Evolutionary conservation across 1,139 yeast species (phyloP).

Genomic region (Pichia sp.): DNA sequence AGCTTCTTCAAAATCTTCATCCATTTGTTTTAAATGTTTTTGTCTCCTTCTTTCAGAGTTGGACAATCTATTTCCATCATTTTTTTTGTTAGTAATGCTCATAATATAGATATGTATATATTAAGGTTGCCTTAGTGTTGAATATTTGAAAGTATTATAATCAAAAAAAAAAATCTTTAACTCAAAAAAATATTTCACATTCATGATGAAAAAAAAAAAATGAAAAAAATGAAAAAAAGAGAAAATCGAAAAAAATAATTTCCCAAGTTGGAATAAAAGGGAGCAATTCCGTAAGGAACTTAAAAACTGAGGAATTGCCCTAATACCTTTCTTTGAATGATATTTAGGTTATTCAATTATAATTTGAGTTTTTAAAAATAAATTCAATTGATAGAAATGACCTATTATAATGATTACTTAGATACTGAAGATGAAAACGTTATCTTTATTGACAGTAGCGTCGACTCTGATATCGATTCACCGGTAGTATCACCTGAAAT

Average conservation of each 20-base stretch:
- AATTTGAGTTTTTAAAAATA: background rate
- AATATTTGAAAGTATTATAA: background rate
- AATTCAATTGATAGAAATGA: background rate
- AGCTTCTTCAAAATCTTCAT: conserved; percentile 71
- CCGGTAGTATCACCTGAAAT: conserved; percentile 1
- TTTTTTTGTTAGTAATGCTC: background rate
- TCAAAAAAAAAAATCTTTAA: background rate
- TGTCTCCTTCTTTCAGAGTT: conserved; percentile 8
- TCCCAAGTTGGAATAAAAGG: background rate
- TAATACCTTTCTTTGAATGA: too few relatives aligned
- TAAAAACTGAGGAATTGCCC: background rate
- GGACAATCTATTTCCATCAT: background rate
- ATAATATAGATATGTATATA: background rate
- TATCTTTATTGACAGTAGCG: conserved; percentile 4
- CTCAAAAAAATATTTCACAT: background rate
- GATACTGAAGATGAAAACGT: conserved; percentile 1
- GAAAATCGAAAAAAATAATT: background rate
- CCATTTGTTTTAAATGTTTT: conserved; percentile 50
- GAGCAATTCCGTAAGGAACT: background rate
- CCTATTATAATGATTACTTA: background rate
- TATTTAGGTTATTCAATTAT: background rate
- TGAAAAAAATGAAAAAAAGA: background rate
- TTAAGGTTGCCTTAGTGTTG: background rate
- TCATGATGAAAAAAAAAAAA: background rate
- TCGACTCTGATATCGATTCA: conserved; percentile 2